These are phyloP conservation scores for Leishmania braziliensis DNA, from an alignment of 208 protist genomes.

Conservation along the genomic window DNA sequence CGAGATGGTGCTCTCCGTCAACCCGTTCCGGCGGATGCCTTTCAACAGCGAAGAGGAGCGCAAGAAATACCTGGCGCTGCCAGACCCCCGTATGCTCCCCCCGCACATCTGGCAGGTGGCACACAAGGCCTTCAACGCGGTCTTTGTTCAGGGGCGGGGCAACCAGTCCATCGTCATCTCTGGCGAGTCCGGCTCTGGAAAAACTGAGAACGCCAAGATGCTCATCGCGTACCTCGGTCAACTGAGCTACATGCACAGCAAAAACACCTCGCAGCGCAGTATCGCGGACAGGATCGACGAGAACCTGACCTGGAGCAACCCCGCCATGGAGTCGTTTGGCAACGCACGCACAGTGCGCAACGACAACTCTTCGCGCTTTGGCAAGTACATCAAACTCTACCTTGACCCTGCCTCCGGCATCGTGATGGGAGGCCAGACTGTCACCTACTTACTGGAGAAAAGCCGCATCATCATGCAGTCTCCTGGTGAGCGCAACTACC, in stretches of 20 bases:
- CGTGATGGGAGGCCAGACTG: constrained; percentile 85
- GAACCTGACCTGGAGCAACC: constrained; percentile 86
- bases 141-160: constrained; percentile 69
- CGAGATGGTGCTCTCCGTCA: constrained; percentile 93
- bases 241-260: constrained; percentile 81
- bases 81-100: constrained; percentile 58
- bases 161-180: constrained; percentile 94
- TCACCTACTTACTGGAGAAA: constrained; percentile 95
- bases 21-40: constrained; percentile 88
- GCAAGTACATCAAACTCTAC: constrained; percentile 95
- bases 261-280: constrained; percentile 54
- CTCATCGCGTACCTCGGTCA: constrained; percentile 88
- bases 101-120: constrained; percentile 93
- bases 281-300: constrained; percentile 79
- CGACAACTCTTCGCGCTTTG: constrained; percentile 95
- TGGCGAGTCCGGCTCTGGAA: constrained; percentile 96
- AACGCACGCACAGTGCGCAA: constrained; percentile 92
- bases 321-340: constrained; percentile 95
- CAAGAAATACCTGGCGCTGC: constrained; percentile 65
- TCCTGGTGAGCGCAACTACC: constrained; percentile 93
- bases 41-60: constrained; percentile 85
- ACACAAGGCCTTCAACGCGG: constrained; percentile 83
- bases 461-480: constrained; percentile 92
- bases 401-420: constrained; percentile 86
- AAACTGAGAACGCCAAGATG: constrained; percentile 94